Evolutionary conservation across 2,329 filamentous ascomycete genomes (phyloP).

Genomic region (Akanthomyces uredinophilus): DNA sequence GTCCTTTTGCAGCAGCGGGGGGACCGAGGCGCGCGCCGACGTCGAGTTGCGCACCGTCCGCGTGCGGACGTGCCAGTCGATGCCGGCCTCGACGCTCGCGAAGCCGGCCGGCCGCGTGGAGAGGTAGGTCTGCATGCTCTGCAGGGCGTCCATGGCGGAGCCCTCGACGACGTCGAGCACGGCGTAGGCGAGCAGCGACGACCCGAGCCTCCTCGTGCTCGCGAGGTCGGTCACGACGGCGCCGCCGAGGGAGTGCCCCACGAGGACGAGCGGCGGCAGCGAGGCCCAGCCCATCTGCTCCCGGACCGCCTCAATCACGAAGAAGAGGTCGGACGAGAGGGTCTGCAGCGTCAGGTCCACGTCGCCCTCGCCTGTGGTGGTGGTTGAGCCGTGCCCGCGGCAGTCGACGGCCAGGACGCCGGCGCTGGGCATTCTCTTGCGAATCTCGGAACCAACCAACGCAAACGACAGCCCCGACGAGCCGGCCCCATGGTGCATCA

Average conservation of each 20-base stretch:
- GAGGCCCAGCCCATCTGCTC: constrained; percentile 64
- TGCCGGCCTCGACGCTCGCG: constrained; percentile 67
- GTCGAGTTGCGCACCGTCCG: constrained; percentile 78
- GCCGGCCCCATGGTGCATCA: constrained; percentile 91
- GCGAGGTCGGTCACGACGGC: constrained; percentile 85
- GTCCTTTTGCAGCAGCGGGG: constrained; percentile 55
- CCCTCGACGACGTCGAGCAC: constrained; percentile 95
- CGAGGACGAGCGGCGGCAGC: constrained; percentile 70
- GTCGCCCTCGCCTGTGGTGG: constrained; percentile 34
- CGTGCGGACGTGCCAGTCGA: constrained; percentile 91
- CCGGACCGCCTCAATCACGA: constrained; percentile 64
- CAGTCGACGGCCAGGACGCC: constrained; percentile 84
- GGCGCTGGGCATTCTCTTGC: constrained; percentile 69
- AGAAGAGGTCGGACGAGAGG: constrained; percentile 66
- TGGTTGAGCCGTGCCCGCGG: constrained; percentile 75
- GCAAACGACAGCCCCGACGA: constrained; percentile 93
- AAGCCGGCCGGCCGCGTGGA: constrained; percentile 76
- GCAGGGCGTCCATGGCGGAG: constrained; percentile 88
- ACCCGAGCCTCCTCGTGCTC: constrained; percentile 58
- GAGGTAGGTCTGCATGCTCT: constrained; percentile 91
- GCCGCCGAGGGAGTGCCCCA: constrained; percentile 90
- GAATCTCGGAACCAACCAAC: constrained; percentile 69
- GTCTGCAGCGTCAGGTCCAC: constrained; percentile 68
- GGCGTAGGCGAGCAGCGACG: constrained; percentile 72
- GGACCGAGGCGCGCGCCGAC: constrained; percentile 84